Base-by-base conservation (phyloP, 345 rosid genomes). In the Heritiera fomes region DNA sequence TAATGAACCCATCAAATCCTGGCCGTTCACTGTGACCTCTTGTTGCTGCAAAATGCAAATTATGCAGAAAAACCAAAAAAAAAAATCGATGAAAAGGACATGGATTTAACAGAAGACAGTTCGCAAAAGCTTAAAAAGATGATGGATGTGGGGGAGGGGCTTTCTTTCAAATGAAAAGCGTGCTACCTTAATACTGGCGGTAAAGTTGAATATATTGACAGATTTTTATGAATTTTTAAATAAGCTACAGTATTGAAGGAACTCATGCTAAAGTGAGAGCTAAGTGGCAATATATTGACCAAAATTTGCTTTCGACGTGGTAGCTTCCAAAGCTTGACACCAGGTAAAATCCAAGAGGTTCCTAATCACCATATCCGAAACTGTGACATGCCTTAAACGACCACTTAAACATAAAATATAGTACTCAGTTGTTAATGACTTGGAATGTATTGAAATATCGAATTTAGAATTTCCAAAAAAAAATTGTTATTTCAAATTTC, bases 11-110 rank as follows among this genome's bases (percentile, higher is more conserved):
- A 75, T 83, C 76, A 50, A 68, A 53, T 69, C 47, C 77, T 70
- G 32, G 18, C 76, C 69, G 76, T 84, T 61, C 78, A 72, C 65
- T 60, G 41, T 71, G 71, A 64, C 41, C 79, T 34, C 5, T 40
- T 41, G 8, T 17, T 38, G 71, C 47, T 38, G 71, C 71, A 34
- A 64, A 34, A 23, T 38, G 71, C 71, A 34, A 64, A 34, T 15
- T 34, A 17, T 34, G 69, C 15, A 1, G 66, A 3, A 64, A 30
- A 65, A 32, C 11, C 23, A 15, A 11, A 6, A 38, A 56, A 62
- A 17, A 46, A 4, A 1, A 34, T 34, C 1, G 3, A 60, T 60
- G 69, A 17, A 66, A 62, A 30, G 6, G 58, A 46, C 52, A 63
- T 15, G 52, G 68, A 75, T 75, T 9, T 30, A 76, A 45, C 47